These are phyloP conservation scores for Mallotus repandus DNA, from an alignment of 441 rosid species.

Conservation along the genomic window DNA sequence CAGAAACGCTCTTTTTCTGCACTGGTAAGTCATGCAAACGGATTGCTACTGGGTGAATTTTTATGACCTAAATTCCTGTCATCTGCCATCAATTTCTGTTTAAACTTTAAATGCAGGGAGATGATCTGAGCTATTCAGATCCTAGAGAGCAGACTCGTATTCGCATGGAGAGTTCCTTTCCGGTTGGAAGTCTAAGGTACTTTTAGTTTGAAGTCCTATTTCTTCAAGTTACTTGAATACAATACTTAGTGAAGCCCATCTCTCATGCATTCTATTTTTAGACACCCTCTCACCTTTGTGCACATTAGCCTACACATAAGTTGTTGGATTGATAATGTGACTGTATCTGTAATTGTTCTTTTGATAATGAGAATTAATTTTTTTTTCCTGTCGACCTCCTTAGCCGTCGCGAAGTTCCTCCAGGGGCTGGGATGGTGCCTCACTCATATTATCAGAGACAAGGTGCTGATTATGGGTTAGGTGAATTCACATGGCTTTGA, in stretches of 20 bases:
- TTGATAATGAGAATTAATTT: neutral
- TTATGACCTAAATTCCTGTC: neutral
- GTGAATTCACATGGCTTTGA: constrained; percentile 10
- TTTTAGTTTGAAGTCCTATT: constrained; percentile 1
- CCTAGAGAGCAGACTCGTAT: constrained; percentile 24
- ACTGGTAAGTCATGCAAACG: constrained; percentile 18
- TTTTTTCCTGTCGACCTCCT: neutral
- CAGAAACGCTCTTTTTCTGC: constrained; percentile 27
- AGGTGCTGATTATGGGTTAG: constrained; percentile 16
- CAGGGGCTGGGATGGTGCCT: constrained; percentile 13
- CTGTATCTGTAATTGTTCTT: neutral
- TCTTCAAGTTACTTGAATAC: neutral
- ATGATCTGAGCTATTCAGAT: constrained; percentile 20
- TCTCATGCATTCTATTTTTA: neutral
- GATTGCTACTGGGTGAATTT: neutral
- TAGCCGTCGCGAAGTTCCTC: constrained; percentile 23
- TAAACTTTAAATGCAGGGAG: constrained; percentile 22
- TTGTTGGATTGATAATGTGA: neutral
- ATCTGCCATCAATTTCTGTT: neutral
- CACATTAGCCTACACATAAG: neutral
- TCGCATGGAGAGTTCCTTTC: constrained; percentile 22
- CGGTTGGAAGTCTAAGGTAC: constrained; percentile 25
- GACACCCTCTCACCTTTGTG: neutral
- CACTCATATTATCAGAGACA: constrained; percentile 19
- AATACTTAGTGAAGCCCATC: neutral